Conservation (phyloP, 164 flowering plant species). For the Malania oleifera region DNA sequence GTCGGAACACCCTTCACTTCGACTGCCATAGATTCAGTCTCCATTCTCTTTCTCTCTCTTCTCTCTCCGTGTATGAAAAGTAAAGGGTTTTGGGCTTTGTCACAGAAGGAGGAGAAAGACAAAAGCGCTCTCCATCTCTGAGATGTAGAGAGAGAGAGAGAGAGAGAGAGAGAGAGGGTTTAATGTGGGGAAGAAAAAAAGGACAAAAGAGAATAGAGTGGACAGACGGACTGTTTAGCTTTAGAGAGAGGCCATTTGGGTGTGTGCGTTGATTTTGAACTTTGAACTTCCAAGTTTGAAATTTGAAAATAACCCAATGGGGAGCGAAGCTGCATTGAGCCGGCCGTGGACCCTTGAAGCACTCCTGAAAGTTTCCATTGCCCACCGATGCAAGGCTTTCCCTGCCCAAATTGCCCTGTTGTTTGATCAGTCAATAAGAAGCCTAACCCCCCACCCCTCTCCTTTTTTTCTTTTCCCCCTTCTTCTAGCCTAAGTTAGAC, state of each 20-base stretch:
- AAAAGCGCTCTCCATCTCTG: not conserved
- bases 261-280: not conserved
- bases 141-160: not conserved
- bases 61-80: not conserved
- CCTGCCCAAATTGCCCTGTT: too few relatives aligned
- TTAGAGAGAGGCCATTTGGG: not conserved
- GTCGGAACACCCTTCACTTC: constrained; percentile 31
- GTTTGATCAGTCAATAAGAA: too few relatives aligned
- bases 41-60: constrained; percentile 16
- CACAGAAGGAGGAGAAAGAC: too few relatives aligned
- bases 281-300: constrained; percentile 8
- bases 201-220: not conserved
- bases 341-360: too few relatives aligned
- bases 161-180: not conserved
- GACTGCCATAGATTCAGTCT: constrained; percentile 18
- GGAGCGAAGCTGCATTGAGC: too few relatives aligned
- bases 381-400: too few relatives aligned
- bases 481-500: too few relatives aligned
- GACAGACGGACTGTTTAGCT: not conserved
- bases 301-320: not conserved
- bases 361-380: too few relatives aligned
- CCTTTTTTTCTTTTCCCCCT: too few relatives aligned
- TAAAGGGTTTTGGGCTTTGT: not conserved
- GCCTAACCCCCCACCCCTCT: too few relatives aligned
- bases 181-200: not conserved